A percentile compares a stretch with the other conserved stretches of the same genome.
Conservation (phyloP, 805 yeast species). For the Monosporozyma yasuniensis region DNA sequence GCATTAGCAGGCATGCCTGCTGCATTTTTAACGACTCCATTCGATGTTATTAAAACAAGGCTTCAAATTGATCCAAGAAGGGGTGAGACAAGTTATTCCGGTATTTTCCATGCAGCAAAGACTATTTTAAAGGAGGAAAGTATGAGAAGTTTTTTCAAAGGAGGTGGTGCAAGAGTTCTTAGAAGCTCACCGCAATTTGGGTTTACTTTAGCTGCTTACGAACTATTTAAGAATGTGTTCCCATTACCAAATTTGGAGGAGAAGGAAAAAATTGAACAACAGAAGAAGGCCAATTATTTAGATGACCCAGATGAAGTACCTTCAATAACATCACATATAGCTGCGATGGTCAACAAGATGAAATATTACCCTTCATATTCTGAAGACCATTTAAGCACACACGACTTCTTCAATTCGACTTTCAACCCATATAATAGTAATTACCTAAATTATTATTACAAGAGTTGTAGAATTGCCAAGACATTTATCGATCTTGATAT, state of each 20-base stretch:
- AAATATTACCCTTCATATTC: conserved; percentile 12
- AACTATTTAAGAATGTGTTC: conserved; percentile 53
- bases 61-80: conserved; percentile 73
- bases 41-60: conserved; percentile 93
- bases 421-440: conserved; percentile 34
- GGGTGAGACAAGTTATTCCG: conserved; percentile 70
- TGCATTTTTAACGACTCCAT: conserved; percentile 92
- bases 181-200: conserved; percentile 98
- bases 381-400: conserved; percentile 8
- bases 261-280: background rate
- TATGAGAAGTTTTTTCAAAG: conserved; percentile 80
- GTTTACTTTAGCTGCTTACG: conserved; percentile 95
- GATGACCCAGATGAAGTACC: conserved; percentile 15
- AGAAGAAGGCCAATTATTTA: background rate
- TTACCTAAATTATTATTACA: conserved; percentile 39
- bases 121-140: conserved; percentile 80
- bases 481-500: conserved; percentile 55
- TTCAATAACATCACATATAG: conserved; percentile 17
- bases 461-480: conserved; percentile 52
- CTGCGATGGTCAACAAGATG: conserved; percentile 13
- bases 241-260: conserved; percentile 7
- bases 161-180: conserved; percentile 88
- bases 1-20: conserved; percentile 98
- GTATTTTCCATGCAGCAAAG: conserved; percentile 67
- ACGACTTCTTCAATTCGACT: conserved; percentile 21